A percentile compares a stretch with the other conserved stretches of the same genome.
phyloP scores from a whole-genome alignment of 768 basidiomycete genomes.

The Saitozyma podzolica region DNA sequence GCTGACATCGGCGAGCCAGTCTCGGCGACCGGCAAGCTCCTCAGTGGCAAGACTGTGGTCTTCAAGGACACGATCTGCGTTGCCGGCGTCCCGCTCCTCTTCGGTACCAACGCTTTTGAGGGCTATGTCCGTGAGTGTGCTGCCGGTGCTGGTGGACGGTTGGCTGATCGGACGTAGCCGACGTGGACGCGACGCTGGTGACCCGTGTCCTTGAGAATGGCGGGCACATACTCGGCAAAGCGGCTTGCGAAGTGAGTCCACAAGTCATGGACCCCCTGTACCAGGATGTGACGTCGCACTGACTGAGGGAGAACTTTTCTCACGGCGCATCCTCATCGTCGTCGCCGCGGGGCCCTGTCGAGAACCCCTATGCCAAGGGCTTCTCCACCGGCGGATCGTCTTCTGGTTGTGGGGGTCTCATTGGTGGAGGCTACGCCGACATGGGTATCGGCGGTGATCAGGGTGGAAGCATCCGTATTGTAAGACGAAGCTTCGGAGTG shows the following conservation, averaged over 20 bases:
- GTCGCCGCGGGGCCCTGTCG: slow-evolving; percentile 55
- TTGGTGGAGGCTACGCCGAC: slow-evolving; percentile 55
- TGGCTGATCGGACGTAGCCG: slow-evolving; percentile 16
- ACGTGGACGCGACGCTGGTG: slow-evolving; percentile 56
- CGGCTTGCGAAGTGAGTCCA: slow-evolving; percentile 52
- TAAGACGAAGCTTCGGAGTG: slow-evolving; percentile 11
- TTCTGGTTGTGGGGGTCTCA: slow-evolving; percentile 57
- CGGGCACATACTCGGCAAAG: slow-evolving; percentile 54
- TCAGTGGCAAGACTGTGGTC: slow-evolving; percentile 55
- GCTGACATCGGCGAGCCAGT: slow-evolving; percentile 14
- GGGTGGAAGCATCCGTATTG: slow-evolving; percentile 56
- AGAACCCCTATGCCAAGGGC: slow-evolving; percentile 56
- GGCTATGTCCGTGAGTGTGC: slow-evolving; percentile 47
- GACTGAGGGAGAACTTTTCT: slow-evolving; percentile 45
- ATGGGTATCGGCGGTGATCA: slow-evolving; percentile 60
- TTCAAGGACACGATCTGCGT: slow-evolving; percentile 57
- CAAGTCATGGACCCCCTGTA: no score
- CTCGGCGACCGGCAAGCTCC: slow-evolving; percentile 20
- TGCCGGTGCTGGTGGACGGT: background rate
- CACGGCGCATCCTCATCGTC: slow-evolving; percentile 54
- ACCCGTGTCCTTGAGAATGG: slow-evolving; percentile 57
- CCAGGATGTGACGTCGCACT: background rate
- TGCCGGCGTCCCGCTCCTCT: slow-evolving; percentile 55
- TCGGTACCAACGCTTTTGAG: slow-evolving; percentile 55
- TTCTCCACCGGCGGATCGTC: slow-evolving; percentile 57